Evolutionary conservation across 768 basidiomycete species (phyloP).

Genomic region (Fomitopsis pulvina): DNA sequence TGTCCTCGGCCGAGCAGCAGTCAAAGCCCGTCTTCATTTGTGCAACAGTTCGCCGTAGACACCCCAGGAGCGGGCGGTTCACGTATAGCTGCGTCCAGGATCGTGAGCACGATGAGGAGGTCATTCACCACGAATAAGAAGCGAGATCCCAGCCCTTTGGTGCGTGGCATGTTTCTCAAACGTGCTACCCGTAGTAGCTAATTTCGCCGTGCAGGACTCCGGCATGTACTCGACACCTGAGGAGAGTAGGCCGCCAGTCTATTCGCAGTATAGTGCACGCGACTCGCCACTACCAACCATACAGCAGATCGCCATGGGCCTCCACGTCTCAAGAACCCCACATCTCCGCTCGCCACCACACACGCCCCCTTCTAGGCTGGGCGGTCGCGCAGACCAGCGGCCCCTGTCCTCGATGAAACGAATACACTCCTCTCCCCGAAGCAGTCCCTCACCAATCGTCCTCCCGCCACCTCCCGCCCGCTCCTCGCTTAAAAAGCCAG

Average conservation of each 20-base stretch:
- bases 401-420: slow-evolving; percentile 1
- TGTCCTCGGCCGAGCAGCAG: background rate
- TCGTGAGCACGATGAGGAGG: slow-evolving; percentile 13
- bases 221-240: slow-evolving; percentile 22
- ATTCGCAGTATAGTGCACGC: slow-evolving; percentile 29
- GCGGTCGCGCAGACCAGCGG: slow-evolving; percentile 1
- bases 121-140: slow-evolving; percentile 14
- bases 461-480: slow-evolving; percentile 47
- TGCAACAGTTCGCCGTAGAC: background rate
- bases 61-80: slow-evolving; percentile 8
- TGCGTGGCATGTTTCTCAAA: slow-evolving; percentile 1
- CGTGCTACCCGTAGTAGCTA: background rate
- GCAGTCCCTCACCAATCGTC: slow-evolving; percentile 11
- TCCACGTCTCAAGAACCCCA: slow-evolving; percentile 71
- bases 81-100: slow-evolving; percentile 11
- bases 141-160: slow-evolving; percentile 12
- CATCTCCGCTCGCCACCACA: slow-evolving; percentile 43
- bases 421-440: slow-evolving; percentile 2
- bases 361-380: background rate
- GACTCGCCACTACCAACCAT: slow-evolving; percentile 44
- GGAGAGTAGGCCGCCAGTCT: slow-evolving; percentile 17
- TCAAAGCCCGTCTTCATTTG: background rate
- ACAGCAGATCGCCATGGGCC: slow-evolving; percentile 76
- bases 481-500: slow-evolving; percentile 58
- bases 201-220: slow-evolving; percentile 2